phyloP scores from a whole-genome alignment of 1,284 basidiomycete species.

The Ganoderma multipileum region DNA sequence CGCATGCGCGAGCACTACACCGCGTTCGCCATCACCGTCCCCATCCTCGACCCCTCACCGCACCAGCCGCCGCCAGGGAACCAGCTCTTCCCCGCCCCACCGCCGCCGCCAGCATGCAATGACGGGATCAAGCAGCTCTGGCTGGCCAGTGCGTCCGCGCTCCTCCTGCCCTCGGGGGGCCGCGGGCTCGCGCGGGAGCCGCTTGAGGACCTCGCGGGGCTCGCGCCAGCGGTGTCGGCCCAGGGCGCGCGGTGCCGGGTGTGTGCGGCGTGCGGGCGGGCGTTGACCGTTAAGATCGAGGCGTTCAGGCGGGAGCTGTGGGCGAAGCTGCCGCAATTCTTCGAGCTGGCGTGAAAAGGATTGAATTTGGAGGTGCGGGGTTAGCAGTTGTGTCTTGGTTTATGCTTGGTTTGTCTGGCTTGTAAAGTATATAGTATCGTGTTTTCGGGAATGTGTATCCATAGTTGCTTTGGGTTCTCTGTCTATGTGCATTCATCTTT shows the following conservation, averaged over 20 bases:
- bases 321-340: constrained; percentile 19
- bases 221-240: constrained; percentile 5
- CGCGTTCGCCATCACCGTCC: constrained; percentile 11
- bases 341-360: constrained; percentile 18
- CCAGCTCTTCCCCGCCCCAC: constrained; percentile 10
- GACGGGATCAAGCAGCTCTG: constrained; percentile 16
- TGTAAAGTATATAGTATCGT: too few species aligned
- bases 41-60: constrained; percentile 6
- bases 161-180: constrained; percentile 1
- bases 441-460: too few species aligned
- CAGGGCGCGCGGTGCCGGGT: constrained; percentile 11
- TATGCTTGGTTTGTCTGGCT: too few species aligned
- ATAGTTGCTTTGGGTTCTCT: too few species aligned
- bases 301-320: constrained; percentile 17
- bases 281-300: constrained; percentile 13
- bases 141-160: not conserved
- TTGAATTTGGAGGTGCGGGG: too few species aligned
- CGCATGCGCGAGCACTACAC: constrained; percentile 28
- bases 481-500: too few species aligned
- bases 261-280: constrained; percentile 16
- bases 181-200: constrained; percentile 17
- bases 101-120: too few species aligned
- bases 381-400: too few species aligned
- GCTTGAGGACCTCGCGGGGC: constrained; percentile 22
- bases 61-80: not conserved